phyloP scores from a whole-genome alignment of 2,329 filamentous ascomycete species.

The Macrophomina pseudophaseolina region DNA sequence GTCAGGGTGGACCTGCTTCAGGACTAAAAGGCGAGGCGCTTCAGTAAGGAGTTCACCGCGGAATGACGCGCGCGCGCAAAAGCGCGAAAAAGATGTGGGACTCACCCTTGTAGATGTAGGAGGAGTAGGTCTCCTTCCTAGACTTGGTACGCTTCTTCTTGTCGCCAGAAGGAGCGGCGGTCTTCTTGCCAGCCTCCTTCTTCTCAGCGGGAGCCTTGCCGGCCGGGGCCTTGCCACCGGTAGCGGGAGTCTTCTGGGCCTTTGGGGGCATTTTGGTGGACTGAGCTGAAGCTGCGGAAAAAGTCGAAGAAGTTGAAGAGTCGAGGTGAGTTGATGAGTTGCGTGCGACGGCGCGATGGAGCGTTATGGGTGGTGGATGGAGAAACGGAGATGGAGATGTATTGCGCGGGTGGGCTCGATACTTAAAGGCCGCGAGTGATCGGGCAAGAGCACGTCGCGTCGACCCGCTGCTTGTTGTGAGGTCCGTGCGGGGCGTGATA shows the following conservation, averaged over 20 bases:
- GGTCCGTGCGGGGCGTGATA: conserved; percentile 36
- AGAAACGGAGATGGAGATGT: conserved; percentile 49
- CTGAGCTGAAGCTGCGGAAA: conserved; percentile 30
- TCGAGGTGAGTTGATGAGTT: conserved; percentile 30
- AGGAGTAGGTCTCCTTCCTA: conserved; percentile 99
- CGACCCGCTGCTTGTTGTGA: conserved; percentile 30
- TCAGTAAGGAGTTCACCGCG: conserved; percentile 36
- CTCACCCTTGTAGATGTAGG: conserved; percentile 99
- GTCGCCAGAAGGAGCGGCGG: conserved; percentile 84
- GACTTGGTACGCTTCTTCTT: conserved; percentile 99
- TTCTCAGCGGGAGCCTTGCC: conserved; percentile 88
- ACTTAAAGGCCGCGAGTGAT: conserved; percentile 38
- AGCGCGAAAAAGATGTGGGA: conserved; percentile 33
- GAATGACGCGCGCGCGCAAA: conserved; percentile 31
- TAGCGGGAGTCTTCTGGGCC: conserved; percentile 96
- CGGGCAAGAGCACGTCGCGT: conserved; percentile 30
- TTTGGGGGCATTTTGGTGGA: conserved; percentile 86
- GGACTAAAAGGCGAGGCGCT: conserved; percentile 65
- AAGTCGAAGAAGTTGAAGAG: conserved; percentile 37
- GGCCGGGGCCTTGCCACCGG: conserved; percentile 88
- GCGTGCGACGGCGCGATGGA: conserved; percentile 31
- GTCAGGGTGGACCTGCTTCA: conserved; percentile 99
- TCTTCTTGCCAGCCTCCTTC: conserved; percentile 99
- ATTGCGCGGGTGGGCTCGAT: conserved; percentile 49
- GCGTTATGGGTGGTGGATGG: conserved; percentile 38